phyloP scores from a whole-genome alignment of 768 basidiomycete species.

The Mycena crocata region DNA sequence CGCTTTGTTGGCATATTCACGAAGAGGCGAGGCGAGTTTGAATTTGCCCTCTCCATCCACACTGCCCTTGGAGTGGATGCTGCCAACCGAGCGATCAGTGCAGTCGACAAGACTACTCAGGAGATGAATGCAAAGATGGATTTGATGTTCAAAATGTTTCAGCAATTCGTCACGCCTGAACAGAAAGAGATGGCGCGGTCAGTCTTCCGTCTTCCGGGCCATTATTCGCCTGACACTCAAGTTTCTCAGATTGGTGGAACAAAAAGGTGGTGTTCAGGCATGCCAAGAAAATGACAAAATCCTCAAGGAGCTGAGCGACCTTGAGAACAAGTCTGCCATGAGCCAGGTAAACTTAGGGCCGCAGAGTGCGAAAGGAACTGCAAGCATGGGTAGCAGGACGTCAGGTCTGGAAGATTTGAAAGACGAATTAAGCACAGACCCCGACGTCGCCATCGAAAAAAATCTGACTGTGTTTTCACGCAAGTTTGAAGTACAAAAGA shows the following conservation, averaged over 20 bases:
- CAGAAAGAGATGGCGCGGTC: conserved; percentile 38
- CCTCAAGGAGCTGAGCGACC: conserved; percentile 31
- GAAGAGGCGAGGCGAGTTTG: conserved; percentile 42
- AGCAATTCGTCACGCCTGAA: conserved; percentile 36
- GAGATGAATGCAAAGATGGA: conserved; percentile 36
- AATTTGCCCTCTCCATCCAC: conserved; percentile 45
- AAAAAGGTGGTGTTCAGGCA: conserved; percentile 36
- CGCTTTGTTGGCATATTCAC: conserved; percentile 40
- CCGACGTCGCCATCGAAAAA: conserved; percentile 39
- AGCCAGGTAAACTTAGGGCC: conserved; percentile 18
- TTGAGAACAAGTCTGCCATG: conserved; percentile 21
- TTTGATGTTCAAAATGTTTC: conserved; percentile 41
- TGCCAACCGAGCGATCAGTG: conserved; percentile 30
- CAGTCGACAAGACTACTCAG: conserved; percentile 32
- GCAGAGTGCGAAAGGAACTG: conserved; percentile 23
- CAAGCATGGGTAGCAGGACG: conserved; percentile 17
- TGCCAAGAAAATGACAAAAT: conserved; percentile 33
- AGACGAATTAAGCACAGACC: conserved; percentile 41
- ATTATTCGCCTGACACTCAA: background rate
- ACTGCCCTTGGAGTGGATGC: conserved; percentile 41
- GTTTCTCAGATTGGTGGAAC: conserved; percentile 22
- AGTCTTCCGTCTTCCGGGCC: conserved; percentile 29
- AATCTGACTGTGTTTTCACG: conserved; percentile 47
- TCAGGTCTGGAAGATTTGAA: conserved; percentile 33
- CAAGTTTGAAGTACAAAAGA: conserved; percentile 48